A percentile compares a stretch with the other conserved stretches of the same genome.
These are phyloP conservation scores for Hirschfeldia incana DNA, from an alignment of 345 rosid genomes.

Conservation along the genomic window DNA sequence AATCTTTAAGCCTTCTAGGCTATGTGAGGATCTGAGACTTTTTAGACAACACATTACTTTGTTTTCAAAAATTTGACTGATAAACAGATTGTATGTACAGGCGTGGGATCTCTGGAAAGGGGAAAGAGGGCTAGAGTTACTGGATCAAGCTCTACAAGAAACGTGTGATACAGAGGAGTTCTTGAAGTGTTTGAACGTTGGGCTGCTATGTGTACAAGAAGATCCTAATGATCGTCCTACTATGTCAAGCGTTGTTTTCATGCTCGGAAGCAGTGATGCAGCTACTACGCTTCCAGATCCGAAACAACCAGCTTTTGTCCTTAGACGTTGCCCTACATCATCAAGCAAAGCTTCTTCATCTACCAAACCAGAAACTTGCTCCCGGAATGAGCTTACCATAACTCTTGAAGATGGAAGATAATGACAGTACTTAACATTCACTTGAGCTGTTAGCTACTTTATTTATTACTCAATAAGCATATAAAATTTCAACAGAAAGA, in stretches of 20 bases:
- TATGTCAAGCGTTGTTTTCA: conserved; percentile 53
- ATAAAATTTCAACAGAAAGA: background rate
- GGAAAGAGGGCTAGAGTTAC: conserved; percentile 4
- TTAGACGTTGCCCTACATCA: conserved; percentile 45
- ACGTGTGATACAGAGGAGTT: conserved; percentile 32
- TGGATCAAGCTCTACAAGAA: conserved; percentile 39
- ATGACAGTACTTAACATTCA: background rate
- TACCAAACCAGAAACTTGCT: conserved; percentile 49
- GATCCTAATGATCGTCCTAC: conserved; percentile 56
- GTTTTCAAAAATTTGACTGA: too few relatives aligned
- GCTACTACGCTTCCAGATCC: conserved; percentile 51
- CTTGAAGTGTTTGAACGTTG: conserved; percentile 50
- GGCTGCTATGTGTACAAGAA: conserved; percentile 65
- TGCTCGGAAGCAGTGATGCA: conserved; percentile 45
- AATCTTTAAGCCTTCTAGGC: conserved; percentile 14
- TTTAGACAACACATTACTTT: background rate
- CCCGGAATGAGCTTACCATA: conserved; percentile 48
- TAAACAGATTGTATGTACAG: conserved; percentile 32
- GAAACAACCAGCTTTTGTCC: conserved; percentile 50
- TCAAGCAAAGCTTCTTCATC: conserved; percentile 54
- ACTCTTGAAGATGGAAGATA: conserved; percentile 56
- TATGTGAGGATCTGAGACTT: conserved; percentile 46
- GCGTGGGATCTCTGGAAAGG: conserved; percentile 52
- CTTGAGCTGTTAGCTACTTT: background rate
- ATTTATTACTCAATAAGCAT: background rate